Conservation (phyloP, 352 stramenopile species). For the Pythium aristosporum region DNA sequence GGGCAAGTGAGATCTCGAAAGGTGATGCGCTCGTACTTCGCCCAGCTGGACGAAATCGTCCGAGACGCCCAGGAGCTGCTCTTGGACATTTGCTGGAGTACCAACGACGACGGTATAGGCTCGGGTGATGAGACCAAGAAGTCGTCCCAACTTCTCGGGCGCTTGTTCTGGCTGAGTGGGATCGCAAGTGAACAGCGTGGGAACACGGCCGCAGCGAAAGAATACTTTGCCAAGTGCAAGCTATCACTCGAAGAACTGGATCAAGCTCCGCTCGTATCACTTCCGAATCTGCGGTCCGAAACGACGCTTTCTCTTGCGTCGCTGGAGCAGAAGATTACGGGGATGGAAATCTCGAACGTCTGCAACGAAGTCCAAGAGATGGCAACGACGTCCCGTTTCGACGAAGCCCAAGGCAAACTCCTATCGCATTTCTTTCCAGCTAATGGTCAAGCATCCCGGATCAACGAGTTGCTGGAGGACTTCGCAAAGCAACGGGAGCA, state of each 20-base stretch:
- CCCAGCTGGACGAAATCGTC: slow-evolving; percentile 21
- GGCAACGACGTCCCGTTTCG: slow-evolving; percentile 35
- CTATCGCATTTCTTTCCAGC: slow-evolving; percentile 56
- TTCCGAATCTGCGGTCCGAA: slow-evolving; percentile 50
- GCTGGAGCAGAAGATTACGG: slow-evolving; percentile 48
- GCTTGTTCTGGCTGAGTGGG: slow-evolving; percentile 61
- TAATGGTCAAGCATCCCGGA: slow-evolving; percentile 36
- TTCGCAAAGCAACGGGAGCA: slow-evolving; percentile 29
- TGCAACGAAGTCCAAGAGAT: slow-evolving; percentile 49
- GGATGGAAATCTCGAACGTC: slow-evolving; percentile 56
- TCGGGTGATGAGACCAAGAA: not conserved
- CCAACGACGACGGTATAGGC: not conserved
- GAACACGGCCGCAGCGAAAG: slow-evolving; percentile 42
- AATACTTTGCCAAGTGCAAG: slow-evolving; percentile 59
- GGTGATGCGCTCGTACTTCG: not conserved
- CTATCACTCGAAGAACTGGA: slow-evolving; percentile 19
- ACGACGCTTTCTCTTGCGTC: slow-evolving; percentile 37
- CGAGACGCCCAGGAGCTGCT: slow-evolving; percentile 23
- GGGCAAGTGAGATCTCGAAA: slow-evolving; percentile 6
- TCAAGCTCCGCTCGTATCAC: slow-evolving; percentile 11
- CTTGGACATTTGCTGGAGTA: slow-evolving; percentile 19
- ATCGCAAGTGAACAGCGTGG: slow-evolving; percentile 46
- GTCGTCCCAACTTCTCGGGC: slow-evolving; percentile 18
- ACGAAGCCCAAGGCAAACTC: slow-evolving; percentile 40
- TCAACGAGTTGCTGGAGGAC: slow-evolving; percentile 57